Conservation (phyloP, 2,329 filamentous ascomycete genomes). For the Colletotrichum camelliae region DNA sequence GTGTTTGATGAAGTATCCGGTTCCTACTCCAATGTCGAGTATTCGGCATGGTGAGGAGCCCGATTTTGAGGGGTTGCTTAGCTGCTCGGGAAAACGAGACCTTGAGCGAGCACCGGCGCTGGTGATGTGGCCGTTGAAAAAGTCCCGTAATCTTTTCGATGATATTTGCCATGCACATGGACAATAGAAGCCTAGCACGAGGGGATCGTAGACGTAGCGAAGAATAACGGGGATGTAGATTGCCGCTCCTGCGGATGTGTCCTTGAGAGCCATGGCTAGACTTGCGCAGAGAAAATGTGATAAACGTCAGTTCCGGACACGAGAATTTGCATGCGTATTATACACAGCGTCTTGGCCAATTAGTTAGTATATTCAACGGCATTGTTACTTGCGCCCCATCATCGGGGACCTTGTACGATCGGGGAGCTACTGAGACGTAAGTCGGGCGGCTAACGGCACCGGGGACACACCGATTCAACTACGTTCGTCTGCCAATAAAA, state of each 20-base stretch:
- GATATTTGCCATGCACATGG: conserved; percentile 34
- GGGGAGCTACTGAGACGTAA: neutral
- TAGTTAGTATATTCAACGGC: neutral
- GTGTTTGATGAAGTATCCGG: neutral
- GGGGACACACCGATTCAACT: neutral
- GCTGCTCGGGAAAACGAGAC: conserved; percentile 24
- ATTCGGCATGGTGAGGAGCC: neutral
- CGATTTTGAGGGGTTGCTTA: neutral
- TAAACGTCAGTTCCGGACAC: rapidly evolving
- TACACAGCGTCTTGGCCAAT: neutral
- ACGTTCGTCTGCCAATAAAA: neutral
- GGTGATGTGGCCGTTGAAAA: conserved; percentile 29
- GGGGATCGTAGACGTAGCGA: conserved; percentile 31
- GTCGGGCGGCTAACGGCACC: neutral
- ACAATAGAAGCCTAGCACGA: conserved; percentile 38
- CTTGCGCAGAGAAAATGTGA: neutral
- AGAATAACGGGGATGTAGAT: conserved; percentile 1
- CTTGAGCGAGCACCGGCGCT: conserved; percentile 32
- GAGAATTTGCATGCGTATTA: neutral
- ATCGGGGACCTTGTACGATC: neutral
- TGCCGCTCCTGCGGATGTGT: conserved; percentile 2
- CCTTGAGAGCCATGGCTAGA: neutral
- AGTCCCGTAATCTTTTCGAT: neutral
- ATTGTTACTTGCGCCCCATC: neutral
- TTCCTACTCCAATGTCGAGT: conserved; percentile 2